Base-by-base conservation (phyloP, 257 asterid genomes). In the Nicotiana sylvestris region DNA sequence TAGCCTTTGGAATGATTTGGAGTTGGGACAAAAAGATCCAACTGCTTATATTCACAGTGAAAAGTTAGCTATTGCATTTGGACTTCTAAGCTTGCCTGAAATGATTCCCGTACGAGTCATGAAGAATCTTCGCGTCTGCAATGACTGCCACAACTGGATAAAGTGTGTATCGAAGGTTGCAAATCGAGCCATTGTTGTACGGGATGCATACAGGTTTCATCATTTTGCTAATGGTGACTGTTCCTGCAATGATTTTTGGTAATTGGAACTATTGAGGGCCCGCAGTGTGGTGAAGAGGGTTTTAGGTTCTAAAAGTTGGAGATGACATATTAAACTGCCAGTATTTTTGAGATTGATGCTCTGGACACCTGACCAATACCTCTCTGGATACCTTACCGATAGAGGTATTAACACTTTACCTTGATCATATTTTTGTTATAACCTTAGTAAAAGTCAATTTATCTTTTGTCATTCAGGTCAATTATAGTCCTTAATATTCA, bases 181-280 rank as follows among this genome's bases (percentile, higher is more conserved):
- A 65, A 86, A 80, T 86, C 93, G 94, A 51, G 79, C 90, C 77
- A 88, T 93, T 78, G 84, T 90, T 49, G 96, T 93, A 35, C 91
- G 98, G 18, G 97, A 95, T 92, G 88, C 97, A 58, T 91, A 92
- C 80, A 91, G 98, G 80, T 94, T 94, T 89, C 98, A 94, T 87
- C 98, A 94, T 91, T 94, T 94, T 82, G 83, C 87, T 79, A 84
- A 87, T 85, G 98, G 98, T 64, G 17, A 43, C 9, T 94, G 98
- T 89, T 92, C 98, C 16, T 92, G 98, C 88, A 89, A 90, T 84
- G 97, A 91, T 82, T 94, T 89, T 76, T 94, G 98, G 98, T 93
- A 86, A 87, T 82, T 30, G 76, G 86, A 82, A 53, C 78, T 58
- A 32, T 51, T 68, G 83, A 49, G 66, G 30, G 13, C 7, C 32